Evolutionary conservation across 1,284 basidiomycete genomes (phyloP).

Genomic region (Leccinum fallax): DNA sequence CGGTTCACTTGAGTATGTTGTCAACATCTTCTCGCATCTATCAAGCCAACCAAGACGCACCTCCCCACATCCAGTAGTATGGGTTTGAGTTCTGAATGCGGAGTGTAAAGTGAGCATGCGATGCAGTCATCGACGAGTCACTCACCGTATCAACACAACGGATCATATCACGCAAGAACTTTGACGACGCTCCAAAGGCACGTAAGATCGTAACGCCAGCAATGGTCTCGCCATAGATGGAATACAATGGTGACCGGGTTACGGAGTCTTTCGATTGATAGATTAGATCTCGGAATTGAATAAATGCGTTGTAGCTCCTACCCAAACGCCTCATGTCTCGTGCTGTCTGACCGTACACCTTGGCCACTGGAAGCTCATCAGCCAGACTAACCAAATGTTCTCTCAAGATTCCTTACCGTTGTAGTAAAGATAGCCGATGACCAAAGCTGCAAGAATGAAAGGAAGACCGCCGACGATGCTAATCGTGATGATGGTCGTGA

Average conservation of each 20-base stretch:
- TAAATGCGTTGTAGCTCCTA: conserved; percentile 35
- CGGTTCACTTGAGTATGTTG: conserved; percentile 59
- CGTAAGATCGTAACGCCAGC: conserved; percentile 86
- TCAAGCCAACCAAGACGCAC: conserved; percentile 37
- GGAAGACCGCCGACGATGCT: conserved; percentile 78
- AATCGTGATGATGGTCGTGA: conserved; percentile 76
- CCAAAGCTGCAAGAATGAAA: conserved; percentile 63
- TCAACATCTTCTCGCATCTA: conserved; percentile 3
- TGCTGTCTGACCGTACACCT: conserved; percentile 82
- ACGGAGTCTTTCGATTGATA: conserved; percentile 66
- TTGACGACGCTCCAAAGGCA: conserved; percentile 85
- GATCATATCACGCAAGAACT: conserved; percentile 87
- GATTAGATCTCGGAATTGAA: not conserved
- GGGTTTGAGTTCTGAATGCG: conserved; percentile 66
- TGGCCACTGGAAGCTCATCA: conserved; percentile 40
- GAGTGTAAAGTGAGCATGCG: not conserved
- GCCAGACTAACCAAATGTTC: not conserved
- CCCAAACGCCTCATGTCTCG: conserved; percentile 88
- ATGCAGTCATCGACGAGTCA: conserved; percentile 32
- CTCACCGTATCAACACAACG: conserved; percentile 79
- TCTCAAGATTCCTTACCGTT: conserved; percentile 52
- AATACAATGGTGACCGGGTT: conserved; percentile 89
- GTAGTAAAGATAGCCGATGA: conserved; percentile 70
- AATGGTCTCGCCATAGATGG: conserved; percentile 90
- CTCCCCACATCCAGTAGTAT: conserved; percentile 86